These are phyloP conservation scores for Monilinia fructicola DNA, from an alignment of 2,329 filamentous ascomycete species.

Conservation along the genomic window DNA sequence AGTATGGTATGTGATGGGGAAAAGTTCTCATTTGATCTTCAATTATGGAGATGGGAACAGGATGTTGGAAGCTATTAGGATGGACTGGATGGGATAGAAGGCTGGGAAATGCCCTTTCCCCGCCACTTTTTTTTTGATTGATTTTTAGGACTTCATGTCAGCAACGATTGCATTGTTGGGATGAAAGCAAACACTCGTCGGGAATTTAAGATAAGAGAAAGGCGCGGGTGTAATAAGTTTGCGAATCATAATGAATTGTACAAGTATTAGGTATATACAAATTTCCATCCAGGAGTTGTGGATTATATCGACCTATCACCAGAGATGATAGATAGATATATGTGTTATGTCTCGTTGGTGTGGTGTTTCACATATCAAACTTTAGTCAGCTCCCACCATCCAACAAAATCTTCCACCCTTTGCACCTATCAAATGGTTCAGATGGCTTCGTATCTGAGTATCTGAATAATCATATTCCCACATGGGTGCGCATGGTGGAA, in stretches of 20 bases:
- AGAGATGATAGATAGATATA: background rate
- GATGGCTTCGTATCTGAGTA: background rate
- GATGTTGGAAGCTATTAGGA: background rate
- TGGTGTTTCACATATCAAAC: background rate
- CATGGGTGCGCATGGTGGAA: background rate
- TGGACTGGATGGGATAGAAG: constrained; percentile 19
- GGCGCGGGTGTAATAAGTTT: background rate
- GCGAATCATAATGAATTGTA: constrained; percentile 17
- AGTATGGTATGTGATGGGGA: background rate
- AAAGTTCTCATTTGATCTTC: constrained; percentile 1
- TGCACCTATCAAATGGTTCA: background rate
- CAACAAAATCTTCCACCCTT: background rate
- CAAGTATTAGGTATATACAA: background rate
- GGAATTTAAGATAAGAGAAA: background rate
- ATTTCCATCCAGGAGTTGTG: too few relatives aligned
- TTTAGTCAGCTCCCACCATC: background rate
- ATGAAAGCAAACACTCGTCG: background rate
- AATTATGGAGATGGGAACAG: background rate
- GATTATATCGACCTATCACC: background rate
- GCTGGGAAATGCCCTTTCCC: constrained; percentile 1
- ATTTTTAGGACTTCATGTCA: constrained; percentile 11
- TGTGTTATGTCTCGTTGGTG: background rate
- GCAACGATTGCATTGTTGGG: constrained; percentile 12
- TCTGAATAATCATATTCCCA: background rate
- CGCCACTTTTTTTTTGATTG: constrained; percentile 8